Conservation (phyloP, 1,284 basidiomycete species). For the Rhodofomes roseus region DNA sequence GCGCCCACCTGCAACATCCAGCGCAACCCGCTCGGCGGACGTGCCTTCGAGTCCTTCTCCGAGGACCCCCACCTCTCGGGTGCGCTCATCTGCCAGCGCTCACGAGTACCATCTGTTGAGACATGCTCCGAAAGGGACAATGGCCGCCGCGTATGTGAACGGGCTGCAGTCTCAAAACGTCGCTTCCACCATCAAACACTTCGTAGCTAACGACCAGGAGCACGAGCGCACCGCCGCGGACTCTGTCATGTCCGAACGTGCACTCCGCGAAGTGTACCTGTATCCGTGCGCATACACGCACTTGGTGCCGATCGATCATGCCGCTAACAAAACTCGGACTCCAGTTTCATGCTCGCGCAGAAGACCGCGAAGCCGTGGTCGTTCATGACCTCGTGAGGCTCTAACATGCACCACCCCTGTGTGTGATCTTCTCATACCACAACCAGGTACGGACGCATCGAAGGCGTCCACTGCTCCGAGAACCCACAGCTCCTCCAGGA, state of each 20-base stretch:
- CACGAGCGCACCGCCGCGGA: conserved; percentile 61
- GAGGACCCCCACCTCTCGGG: conserved; percentile 66
- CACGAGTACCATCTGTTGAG: background rate
- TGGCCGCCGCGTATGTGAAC: conserved; percentile 63
- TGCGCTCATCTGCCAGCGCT: conserved; percentile 17
- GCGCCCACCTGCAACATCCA: conserved; percentile 74
- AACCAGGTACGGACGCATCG: conserved; percentile 59
- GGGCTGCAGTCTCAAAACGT: conserved; percentile 64
- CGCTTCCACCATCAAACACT: conserved; percentile 50
- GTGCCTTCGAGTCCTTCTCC: conserved; percentile 69
- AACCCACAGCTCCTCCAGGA: conserved; percentile 48
- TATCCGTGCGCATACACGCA: conserved; percentile 48
- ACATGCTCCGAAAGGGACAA: conserved; percentile 35
- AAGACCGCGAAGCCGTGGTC: conserved; percentile 56
- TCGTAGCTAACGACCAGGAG: conserved; percentile 63
- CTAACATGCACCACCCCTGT: background rate
- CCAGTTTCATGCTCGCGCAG: conserved; percentile 68
- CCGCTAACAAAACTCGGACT: too few species aligned
- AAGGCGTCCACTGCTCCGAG: conserved; percentile 63
- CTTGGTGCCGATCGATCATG: too few species aligned
- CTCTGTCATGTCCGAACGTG: conserved; percentile 58
- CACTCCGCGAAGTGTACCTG: conserved; percentile 68
- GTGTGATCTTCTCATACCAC: conserved; percentile 5
- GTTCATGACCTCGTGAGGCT: conserved; percentile 56
- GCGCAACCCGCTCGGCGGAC: conserved; percentile 54